These are phyloP conservation scores for Cetraspora pellucida DNA, from an alignment of 192 early-diverging fungal genomes.

Conservation along the genomic window DNA sequence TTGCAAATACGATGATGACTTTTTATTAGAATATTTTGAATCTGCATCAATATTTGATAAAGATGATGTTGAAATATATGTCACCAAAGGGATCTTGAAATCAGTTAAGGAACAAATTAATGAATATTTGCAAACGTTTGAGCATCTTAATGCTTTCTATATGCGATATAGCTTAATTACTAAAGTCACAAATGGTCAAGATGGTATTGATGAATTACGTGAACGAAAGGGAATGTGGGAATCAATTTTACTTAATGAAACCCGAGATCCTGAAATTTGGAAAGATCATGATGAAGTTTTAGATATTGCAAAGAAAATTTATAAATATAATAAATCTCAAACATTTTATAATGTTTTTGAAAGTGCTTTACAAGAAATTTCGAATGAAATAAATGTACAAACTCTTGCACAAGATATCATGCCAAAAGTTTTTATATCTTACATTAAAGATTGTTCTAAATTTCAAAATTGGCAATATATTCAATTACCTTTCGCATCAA, in stretches of 20 bases:
- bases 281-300: not conserved
- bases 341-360: conserved; percentile 25
- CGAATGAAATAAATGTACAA: not conserved
- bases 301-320: not conserved
- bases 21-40: conserved; percentile 10
- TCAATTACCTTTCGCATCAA: not conserved
- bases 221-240: not conserved
- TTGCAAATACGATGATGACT: not conserved
- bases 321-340: not conserved
- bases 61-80: not conserved
- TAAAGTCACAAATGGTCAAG: conserved; percentile 1
- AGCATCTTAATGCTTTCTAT: conserved; percentile 8
- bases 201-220: not conserved
- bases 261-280: not conserved
- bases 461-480: conserved; percentile 14
- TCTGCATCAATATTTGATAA: not conserved
- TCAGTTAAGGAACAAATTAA: not conserved
- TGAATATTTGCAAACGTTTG: not conserved
- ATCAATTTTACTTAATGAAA: not conserved
- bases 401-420: not conserved
- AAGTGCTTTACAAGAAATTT: not conserved
- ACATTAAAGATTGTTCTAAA: not conserved
- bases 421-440: not conserved
- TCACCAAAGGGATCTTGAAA: not conserved
- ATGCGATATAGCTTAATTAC: not conserved